phyloP scores from a whole-genome alignment of 2,329 filamentous ascomycete species.

The Penicillium oxalicum region DNA sequence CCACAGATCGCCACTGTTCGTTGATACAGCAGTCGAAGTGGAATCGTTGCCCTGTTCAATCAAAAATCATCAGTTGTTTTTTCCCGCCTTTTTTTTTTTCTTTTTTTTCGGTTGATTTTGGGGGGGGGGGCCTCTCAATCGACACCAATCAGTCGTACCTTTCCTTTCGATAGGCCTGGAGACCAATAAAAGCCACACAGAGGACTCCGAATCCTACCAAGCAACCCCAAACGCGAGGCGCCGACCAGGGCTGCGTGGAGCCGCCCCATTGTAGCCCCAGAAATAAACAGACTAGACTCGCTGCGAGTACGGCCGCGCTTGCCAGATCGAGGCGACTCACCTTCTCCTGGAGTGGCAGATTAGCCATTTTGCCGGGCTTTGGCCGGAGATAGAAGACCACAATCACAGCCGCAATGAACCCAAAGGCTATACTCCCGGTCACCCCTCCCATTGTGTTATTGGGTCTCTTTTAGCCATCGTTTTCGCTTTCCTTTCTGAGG shows the following conservation, averaged over 20 bases:
- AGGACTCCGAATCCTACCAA: neutral
- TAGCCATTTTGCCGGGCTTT: neutral
- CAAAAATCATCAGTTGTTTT: neutral
- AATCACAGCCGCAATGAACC: slow-evolving; percentile 1
- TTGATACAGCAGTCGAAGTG: neutral
- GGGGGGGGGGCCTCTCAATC: no score
- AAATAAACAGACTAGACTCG: neutral
- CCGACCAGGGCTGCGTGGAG: slow-evolving; percentile 2
- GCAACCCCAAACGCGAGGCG: slow-evolving; percentile 1
- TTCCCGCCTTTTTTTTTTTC: no score
- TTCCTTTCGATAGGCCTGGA: slow-evolving; percentile 1
- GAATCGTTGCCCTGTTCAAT: neutral
- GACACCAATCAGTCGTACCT: neutral
- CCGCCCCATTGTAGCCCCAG: slow-evolving; percentile 2
- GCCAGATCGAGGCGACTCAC: neutral
- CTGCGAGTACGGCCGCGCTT: neutral
- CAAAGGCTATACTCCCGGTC: neutral
- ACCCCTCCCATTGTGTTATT: neutral
- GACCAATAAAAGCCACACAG: neutral
- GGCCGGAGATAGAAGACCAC: neutral
- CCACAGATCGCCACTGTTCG: neutral
- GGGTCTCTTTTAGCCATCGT: neutral
- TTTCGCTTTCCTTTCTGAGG: neutral
- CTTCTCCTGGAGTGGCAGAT: neutral
- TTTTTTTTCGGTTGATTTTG: no score